phyloP scores from a whole-genome alignment of 139 green algal genomes.

The Tetraselmis striata region DNA sequence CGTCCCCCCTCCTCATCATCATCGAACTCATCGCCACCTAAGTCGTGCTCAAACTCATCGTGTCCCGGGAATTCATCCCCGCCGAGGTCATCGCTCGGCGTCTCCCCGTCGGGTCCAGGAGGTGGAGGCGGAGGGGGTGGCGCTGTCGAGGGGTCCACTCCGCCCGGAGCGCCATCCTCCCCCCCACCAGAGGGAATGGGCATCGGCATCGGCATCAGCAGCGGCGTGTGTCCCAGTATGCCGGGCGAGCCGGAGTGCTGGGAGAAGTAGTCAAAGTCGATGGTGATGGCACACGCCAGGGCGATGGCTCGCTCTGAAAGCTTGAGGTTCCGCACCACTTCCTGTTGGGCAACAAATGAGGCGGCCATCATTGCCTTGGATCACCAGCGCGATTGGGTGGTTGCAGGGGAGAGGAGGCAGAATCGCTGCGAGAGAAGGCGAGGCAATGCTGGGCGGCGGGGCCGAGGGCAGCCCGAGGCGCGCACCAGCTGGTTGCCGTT shows the following conservation, averaged over 20 bases:
- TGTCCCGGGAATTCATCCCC: background rate
- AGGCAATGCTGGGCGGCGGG: background rate
- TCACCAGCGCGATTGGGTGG: no score
- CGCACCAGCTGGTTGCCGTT: slow-evolving; percentile 68
- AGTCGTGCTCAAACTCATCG: background rate
- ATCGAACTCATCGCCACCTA: background rate
- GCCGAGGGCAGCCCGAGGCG: background rate
- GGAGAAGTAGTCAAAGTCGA: slow-evolving; percentile 14
- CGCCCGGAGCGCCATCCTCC: no score
- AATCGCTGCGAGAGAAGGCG: background rate
- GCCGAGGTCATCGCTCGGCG: background rate
- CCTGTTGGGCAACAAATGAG: background rate
- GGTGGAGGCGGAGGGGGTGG: no score
- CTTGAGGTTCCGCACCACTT: background rate
- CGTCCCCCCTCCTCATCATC: background rate
- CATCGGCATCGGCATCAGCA: background rate
- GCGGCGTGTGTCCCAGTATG: background rate
- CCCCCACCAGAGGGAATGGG: background rate
- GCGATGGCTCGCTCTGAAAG: slow-evolving; percentile 3
- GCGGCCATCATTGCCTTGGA: no score
- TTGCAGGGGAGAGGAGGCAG: background rate
- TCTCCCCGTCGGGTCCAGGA: no score
- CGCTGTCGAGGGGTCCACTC: no score
- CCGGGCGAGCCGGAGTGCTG: slow-evolving; percentile 6
- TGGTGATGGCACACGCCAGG: background rate